phyloP scores from a whole-genome alignment of 257 asterid species.

The Petrea volubilis region DNA sequence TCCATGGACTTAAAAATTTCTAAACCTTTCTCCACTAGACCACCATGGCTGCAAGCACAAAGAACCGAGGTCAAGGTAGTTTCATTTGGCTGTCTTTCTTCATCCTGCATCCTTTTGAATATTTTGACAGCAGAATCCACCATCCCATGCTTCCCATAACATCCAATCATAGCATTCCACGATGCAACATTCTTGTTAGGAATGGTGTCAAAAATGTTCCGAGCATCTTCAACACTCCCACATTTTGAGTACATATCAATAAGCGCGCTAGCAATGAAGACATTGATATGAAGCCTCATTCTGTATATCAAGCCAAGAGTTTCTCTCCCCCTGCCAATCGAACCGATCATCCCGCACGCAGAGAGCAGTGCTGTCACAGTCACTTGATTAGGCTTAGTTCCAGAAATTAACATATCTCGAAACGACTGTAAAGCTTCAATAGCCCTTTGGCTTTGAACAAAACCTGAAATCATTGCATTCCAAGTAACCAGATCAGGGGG shows the following conservation, averaged over 20 bases:
- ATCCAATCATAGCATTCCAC: conserved; percentile 72
- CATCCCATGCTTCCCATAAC: conserved; percentile 67
- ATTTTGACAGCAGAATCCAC: conserved; percentile 43
- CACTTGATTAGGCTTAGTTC: conserved; percentile 60
- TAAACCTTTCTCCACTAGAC: conserved; percentile 49
- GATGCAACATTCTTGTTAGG: conserved; percentile 46
- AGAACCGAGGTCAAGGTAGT: conserved; percentile 50
- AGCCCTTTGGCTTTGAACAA: conserved; percentile 46
- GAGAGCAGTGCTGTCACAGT: conserved; percentile 59
- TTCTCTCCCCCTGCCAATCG: conserved; percentile 43
- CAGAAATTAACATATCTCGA: conserved; percentile 41
- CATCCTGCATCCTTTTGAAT: conserved; percentile 49
- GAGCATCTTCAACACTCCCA: conserved; percentile 46
- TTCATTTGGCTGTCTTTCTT: conserved; percentile 44
- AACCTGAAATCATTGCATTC: conserved; percentile 69
- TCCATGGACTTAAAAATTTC: conserved; percentile 43
- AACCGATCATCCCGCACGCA: conserved; percentile 49
- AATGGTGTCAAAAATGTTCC: conserved; percentile 33
- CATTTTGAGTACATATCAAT: conserved; percentile 70
- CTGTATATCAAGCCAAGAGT: conserved; percentile 55
- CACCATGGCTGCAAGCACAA: conserved; percentile 63
- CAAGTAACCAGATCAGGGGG: conserved; percentile 60
- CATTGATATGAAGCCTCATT: conserved; percentile 40
- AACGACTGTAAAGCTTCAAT: conserved; percentile 45
- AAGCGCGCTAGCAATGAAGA: conserved; percentile 60